phyloP scores from a whole-genome alignment of 768 basidiomycete species.

The Daedalea quercina region DNA sequence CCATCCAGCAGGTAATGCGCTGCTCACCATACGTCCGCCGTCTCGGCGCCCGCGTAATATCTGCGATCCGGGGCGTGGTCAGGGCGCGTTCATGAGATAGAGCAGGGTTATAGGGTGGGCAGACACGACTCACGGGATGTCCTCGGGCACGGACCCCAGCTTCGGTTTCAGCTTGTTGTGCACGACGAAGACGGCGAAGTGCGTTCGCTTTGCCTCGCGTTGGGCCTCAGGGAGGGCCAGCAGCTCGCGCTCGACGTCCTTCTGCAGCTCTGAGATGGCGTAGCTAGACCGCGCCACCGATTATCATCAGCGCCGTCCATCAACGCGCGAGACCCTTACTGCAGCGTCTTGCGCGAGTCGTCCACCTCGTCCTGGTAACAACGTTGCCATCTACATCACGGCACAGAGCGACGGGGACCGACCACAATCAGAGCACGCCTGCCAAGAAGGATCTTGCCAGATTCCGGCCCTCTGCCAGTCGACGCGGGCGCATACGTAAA shows the following conservation, averaged over 20 bases:
- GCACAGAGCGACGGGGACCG: conserved; percentile 22
- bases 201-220: conserved; percentile 60
- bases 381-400: conserved; percentile 11
- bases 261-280: conserved; percentile 81
- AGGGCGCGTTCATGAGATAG: conserved; percentile 17
- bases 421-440: conserved; percentile 79
- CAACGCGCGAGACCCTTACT: conserved; percentile 38
- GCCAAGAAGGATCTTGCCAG: conserved; percentile 69
- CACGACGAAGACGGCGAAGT: conserved; percentile 91
- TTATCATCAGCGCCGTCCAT: not conserved
- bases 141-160: conserved; percentile 62
- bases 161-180: conserved; percentile 93
- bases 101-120: not conserved
- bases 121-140: conserved; percentile 44
- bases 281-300: conserved; percentile 47
- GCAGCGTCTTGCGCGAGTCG: conserved; percentile 82
- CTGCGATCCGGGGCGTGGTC: conserved; percentile 18
- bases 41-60: conserved; percentile 80
- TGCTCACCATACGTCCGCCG: conserved; percentile 63
- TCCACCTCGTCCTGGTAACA: conserved; percentile 73
- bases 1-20: conserved; percentile 4
- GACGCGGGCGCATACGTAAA: not conserved
- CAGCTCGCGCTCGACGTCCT: conserved; percentile 77
- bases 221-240: conserved; percentile 61
- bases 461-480: conserved; percentile 48